A percentile compares a stretch with the other conserved stretches of the same genome.
Conservation (phyloP, 2,329 filamentous ascomycete species). For the Fusarium sp. region DNA sequence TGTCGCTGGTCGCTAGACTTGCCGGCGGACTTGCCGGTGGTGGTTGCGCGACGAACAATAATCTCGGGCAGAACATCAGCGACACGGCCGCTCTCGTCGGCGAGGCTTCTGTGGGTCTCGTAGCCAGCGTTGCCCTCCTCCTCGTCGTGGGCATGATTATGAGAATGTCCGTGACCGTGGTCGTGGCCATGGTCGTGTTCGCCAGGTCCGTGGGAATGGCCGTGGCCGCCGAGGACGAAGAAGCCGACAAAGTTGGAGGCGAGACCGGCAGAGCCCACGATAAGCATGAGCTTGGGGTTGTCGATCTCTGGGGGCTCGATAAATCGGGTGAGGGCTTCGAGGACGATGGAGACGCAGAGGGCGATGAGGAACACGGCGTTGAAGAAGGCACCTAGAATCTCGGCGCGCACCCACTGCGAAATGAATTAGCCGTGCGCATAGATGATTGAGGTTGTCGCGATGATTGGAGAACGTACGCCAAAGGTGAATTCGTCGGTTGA, state of each 20-base stretch:
- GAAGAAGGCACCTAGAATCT: slow-evolving; percentile 94
- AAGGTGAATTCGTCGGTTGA: slow-evolving; percentile 95
- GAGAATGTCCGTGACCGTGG: slow-evolving; percentile 54
- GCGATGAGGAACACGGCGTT: slow-evolving; percentile 98
- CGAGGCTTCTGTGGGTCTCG: slow-evolving; percentile 53
- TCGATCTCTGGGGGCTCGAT: slow-evolving; percentile 89
- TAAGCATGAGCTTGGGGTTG: slow-evolving; percentile 86
- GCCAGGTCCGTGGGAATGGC: slow-evolving; percentile 78
- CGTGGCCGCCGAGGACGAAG: slow-evolving; percentile 91
- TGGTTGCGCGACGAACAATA: slow-evolving; percentile 62
- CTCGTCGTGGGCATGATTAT: slow-evolving; percentile 53
- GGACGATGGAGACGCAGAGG: slow-evolving; percentile 93
- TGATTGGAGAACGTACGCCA: slow-evolving; percentile 69
- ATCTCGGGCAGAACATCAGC: slow-evolving; percentile 73
- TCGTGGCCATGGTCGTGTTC: slow-evolving; percentile 62
- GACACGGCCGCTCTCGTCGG: slow-evolving; percentile 68
- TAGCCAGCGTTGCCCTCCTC: slow-evolving; percentile 64
- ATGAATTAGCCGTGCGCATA: slow-evolving; percentile 38
- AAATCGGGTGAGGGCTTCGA: slow-evolving; percentile 92
- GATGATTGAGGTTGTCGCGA: neutral
- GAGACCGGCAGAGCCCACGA: slow-evolving; percentile 88
- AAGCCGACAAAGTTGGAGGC: slow-evolving; percentile 90
- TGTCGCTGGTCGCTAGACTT: slow-evolving; percentile 52
- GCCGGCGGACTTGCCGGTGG: slow-evolving; percentile 42
- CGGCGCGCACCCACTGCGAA: slow-evolving; percentile 88